Base-by-base conservation (phyloP, 495 filamentous ascomycete species). In the Achaetomiella virescens region DNA sequence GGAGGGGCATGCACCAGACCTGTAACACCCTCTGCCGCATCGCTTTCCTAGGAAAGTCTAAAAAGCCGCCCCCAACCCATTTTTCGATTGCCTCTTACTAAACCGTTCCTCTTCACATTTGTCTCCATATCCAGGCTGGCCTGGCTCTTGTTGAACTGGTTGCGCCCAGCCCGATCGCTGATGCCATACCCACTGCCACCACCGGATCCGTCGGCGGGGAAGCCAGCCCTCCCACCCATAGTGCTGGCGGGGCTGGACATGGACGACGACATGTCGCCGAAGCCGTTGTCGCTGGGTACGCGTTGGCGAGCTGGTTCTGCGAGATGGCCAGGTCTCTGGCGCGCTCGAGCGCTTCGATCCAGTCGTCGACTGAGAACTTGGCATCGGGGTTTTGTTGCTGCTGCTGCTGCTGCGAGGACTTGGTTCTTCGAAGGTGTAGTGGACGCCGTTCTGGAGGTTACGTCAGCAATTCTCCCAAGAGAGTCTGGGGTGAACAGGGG, bases 41-140 rank as follows among this genome's bases (percentile, higher is more conserved):
- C 2, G n/a, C 20, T 8, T 24, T 21, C n/a, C n/a, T n/a, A n/a
- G 3, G 20, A 25, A 62, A 31, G 27, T 9, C 27, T 52, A 69
- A 44, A 69, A 69, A 24, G 66, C 61, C 35, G 90, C 85, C 12
- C 90, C 88, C 24, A 96, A 77, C 18, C 90, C 90, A 65, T 87
- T 93, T 73, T 95, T 96, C 8, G 87, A 91, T 71, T 93, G 88
- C 56, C 91, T 78, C 66, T 89, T 89, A 69, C 88, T 92, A 71
- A 97, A 97, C 33, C 90, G 68, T 95, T 90, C 48, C 83, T 80
- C 61, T 78, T 78, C 27, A 71, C 65, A 35, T 61, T 61, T 15
- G 78, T 63, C 35, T 89, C 84, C 35, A 31, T 31, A 31, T 78
- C 74, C 29, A 81, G 53, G 61, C 78, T 81, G 31, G 71, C 76